These are phyloP conservation scores for Mrakia frigida DNA, from an alignment of 768 basidiomycete genomes.

Conservation along the genomic window DNA sequence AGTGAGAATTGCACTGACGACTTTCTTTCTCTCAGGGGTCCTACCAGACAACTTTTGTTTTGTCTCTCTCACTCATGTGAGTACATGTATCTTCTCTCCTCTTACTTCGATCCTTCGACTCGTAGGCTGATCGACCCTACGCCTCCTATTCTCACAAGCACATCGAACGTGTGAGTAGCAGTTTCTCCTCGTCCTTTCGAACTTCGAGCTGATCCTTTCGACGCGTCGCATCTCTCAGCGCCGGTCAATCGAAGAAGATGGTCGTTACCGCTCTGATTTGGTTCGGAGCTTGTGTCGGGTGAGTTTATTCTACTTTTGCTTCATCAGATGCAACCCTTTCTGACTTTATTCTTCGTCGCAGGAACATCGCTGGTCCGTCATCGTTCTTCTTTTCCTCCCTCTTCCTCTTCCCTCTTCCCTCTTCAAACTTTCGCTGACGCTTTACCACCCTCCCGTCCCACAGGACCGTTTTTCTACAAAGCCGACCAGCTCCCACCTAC, in stretches of 20 bases:
- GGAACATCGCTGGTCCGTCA: not conserved
- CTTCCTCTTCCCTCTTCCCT: too few relatives aligned
- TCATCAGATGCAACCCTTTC: not conserved
- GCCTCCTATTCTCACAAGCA: too few relatives aligned
- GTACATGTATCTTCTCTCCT: not conserved
- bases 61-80: conserved; percentile 35
- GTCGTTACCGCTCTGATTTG: conserved; percentile 11
- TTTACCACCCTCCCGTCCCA: not conserved
- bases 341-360: too few relatives aligned
- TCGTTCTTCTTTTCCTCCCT: too few relatives aligned
- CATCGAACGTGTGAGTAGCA: too few relatives aligned
- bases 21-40: conserved; percentile 31
- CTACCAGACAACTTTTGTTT: conserved; percentile 43
- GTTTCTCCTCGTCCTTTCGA: too few relatives aligned
- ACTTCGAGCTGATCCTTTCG: not conserved
- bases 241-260: conserved; percentile 17
- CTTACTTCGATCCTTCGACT: too few relatives aligned
- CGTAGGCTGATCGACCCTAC: too few relatives aligned
- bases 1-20: too few relatives aligned
- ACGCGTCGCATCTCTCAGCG: not conserved
- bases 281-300: not conserved
- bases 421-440: not conserved
- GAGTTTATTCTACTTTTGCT: not conserved
- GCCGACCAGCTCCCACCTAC: conserved; percentile 11
- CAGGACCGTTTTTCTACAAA: conserved; percentile 17